Evolutionary conservation across 805 yeast species (phyloP).

Genomic region (Saturnispora serradocipensis): DNA sequence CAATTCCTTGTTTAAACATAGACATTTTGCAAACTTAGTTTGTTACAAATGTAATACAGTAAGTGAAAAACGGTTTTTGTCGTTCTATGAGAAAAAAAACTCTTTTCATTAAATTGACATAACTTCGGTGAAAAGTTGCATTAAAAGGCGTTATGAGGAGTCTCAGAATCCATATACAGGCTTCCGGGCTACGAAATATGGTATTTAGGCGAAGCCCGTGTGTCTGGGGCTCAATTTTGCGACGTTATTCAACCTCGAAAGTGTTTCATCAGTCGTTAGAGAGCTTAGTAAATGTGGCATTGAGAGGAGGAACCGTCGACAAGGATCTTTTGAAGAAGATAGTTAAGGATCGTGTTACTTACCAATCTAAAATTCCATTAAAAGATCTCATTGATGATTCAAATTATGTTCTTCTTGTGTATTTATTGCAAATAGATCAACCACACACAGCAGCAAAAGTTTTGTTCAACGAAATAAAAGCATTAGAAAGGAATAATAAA

Average conservation of each 20-base stretch:
- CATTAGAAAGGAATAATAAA: not conserved
- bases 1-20: slow-evolving; percentile 13
- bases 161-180: not conserved
- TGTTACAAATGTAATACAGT: too few relatives aligned
- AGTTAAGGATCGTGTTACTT: not conserved
- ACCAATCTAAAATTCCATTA: not conserved
- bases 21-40: not conserved
- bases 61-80: not conserved
- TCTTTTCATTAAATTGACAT: not conserved
- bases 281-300: not conserved
- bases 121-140: not conserved
- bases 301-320: not conserved
- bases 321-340: not conserved
- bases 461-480: not conserved
- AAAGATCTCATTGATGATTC: not conserved
- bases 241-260: not conserved
- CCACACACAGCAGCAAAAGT: slow-evolving; percentile 4
- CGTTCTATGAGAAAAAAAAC: not conserved
- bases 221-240: not conserved
- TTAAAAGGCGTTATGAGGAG: not conserved
- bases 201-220: not conserved
- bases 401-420: not conserved
- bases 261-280: not conserved
- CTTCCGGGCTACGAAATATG: not conserved
- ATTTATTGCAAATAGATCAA: slow-evolving; percentile 1